Base-by-base conservation (phyloP, 768 basidiomycete species). In the Asterophora parasitica region DNA sequence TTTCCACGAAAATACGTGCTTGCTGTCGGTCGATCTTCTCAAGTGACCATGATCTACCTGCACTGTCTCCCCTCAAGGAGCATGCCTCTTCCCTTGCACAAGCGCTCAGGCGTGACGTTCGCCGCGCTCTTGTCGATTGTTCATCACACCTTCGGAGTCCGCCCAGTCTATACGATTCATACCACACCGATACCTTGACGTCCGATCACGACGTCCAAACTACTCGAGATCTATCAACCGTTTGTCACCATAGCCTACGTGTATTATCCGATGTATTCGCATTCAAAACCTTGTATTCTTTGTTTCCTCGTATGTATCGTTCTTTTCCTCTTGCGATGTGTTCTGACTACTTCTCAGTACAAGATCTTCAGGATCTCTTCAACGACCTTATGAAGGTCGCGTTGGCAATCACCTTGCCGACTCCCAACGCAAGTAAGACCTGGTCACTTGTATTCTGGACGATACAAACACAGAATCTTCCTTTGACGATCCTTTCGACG, bases 201-300 rank as follows among this genome's bases (percentile, higher is more conserved):
- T 49, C 61, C n/a, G 66, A 65, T 30, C 69, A 73, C 17, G 65
- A 74, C 11, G 55, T 72, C 31, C 68, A 75, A 49, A 48, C 61
- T 43, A 67, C 72, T 15, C 62, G 65, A 36, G 71, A 78, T 49
- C 53, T 70, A 13, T 70, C 72, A 8, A 60, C 60, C 2, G 57
- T 85, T n/a, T 80, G 75, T 50, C 75, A 79, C 23, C 64, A 75
- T 50, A 77, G 81, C 3, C 65, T 87, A 23, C 70, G 73, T 51
- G 60, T 78, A 40, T 52, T 79, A 33, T 73, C 79, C 4, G 70
- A 71, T 42, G 65, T 85, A 45, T 72, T 83, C 54, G 65, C 65
- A n/a, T 73, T 77, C 49, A 67, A 67, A 13, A 54, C 63, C 15
- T 53, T 85, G 49, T 66, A 71, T 63, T 56, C 64, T 10, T 57